Base-by-base conservation (phyloP, 345 rosid genomes). In the Camelina hispida region DNA sequence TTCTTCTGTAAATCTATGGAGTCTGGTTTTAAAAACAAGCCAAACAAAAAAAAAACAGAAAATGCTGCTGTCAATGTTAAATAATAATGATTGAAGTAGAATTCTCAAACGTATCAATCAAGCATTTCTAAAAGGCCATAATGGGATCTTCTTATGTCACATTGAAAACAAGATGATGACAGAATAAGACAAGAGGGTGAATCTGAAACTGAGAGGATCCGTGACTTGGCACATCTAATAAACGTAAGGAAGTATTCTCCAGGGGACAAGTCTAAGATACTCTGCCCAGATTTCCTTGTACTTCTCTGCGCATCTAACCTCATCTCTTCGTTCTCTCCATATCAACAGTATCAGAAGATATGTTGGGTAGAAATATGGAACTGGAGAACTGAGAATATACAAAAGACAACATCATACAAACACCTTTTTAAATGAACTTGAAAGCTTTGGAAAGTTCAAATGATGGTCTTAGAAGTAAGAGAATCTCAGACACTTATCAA, bases 281-380 rank as follows among this genome's bases (percentile, higher is more conserved):
- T 92, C 92, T 0, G 83, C 85, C 98, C 98, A 90, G 12, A 90
- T 72, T 63, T 94, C 97, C 66, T 78, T 87, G 66, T 94, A 94
- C 81, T 94, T 94, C 71, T 88, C 88, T 3, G 98, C 96, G 72
- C 98, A 91, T 28, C 92, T 89, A 44, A 85, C 84, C 80, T 91
- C 97, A 12, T 92, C 97, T 70, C 97, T 86, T 65, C 93, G 79
- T 47, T 92, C 99, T 78, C 97, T 85, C 97, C 97, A 92, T 83
- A 90, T 74, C 75, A 91, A 81, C 73, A 94, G 84, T 78, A 91
- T 90, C 55, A 94, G 83, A 34, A 90, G 98, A 74, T 91, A 91
- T 42, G 83, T 83, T 1, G 97, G 98, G 75, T 94, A 91, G 62
- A 94, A 87, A 81, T 94, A 90, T 1, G 97, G 97, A 37, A 88